Percentiles rank a stretch among this genome's conserved stretches.
These are phyloP conservation scores for Pouteria glomerata DNA, from an alignment of 148 eudicot species.

Conservation along the genomic window DNA sequence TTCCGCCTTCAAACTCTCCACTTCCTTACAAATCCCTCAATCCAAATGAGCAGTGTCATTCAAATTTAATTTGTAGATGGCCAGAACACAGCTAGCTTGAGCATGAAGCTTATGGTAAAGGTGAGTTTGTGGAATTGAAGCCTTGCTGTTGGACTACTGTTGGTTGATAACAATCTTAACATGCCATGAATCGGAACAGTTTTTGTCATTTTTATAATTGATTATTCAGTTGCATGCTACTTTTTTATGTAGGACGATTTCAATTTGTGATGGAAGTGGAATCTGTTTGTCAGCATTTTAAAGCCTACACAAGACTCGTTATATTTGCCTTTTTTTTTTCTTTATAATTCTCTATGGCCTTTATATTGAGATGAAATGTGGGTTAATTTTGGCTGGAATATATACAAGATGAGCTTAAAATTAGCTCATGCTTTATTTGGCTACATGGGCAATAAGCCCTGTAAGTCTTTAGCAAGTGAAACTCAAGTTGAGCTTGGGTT, in stretches of 20 bases:
- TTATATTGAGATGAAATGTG: background rate
- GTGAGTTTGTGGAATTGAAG: background rate
- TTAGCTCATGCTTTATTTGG: background rate
- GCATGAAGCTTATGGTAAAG: background rate
- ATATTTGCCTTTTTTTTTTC: background rate
- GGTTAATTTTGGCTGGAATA: background rate
- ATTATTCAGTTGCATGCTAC: background rate
- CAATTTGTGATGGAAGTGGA: background rate
- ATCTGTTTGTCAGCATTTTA: too few relatives aligned
- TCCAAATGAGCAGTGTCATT: too few relatives aligned
- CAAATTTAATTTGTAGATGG: background rate
- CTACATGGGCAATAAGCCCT: background rate
- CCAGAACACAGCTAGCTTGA: background rate
- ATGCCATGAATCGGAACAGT: background rate
- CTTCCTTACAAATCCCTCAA: too few relatives aligned
- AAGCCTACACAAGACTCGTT: background rate
- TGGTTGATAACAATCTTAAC: constrained; percentile 7
- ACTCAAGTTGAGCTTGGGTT: background rate
- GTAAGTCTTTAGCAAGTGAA: background rate
- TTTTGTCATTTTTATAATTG: too few relatives aligned
- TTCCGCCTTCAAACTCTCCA: too few relatives aligned
- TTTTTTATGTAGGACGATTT: background rate
- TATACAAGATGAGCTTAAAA: background rate
- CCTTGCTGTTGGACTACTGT: too few relatives aligned
- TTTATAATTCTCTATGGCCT: background rate